phyloP scores from a whole-genome alignment of 148 eudicot genomes.

The Rheum nobile region DNA sequence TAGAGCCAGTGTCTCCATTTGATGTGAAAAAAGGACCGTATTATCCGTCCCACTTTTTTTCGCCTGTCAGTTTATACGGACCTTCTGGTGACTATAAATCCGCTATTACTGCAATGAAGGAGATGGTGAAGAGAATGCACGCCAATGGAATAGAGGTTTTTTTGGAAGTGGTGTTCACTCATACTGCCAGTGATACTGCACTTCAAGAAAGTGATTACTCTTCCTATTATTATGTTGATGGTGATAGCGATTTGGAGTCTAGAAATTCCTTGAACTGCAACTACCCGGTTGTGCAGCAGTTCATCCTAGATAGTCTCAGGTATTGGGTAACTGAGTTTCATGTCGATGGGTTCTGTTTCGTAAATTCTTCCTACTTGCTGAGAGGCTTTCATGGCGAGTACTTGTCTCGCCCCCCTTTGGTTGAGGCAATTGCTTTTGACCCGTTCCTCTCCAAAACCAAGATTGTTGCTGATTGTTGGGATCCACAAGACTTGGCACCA shows the following conservation, averaged over 20 bases:
- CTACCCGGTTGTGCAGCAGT: conserved; percentile 65
- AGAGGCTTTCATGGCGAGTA: conserved; percentile 66
- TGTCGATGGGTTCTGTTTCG: conserved; percentile 87
- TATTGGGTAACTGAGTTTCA: conserved; percentile 83
- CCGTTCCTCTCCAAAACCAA: conserved; percentile 76
- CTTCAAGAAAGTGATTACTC: conserved; percentile 44
- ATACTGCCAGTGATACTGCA: conserved; percentile 34
- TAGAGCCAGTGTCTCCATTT: conserved; percentile 66
- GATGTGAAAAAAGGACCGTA: conserved; percentile 63
- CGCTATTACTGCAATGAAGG: conserved; percentile 63
- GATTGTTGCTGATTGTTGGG: conserved; percentile 80
- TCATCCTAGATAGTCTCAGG: conserved; percentile 74
- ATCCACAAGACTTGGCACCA: conserved; percentile 32
- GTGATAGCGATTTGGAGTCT: conserved; percentile 16
- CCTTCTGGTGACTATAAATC: conserved; percentile 36
- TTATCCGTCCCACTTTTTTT: conserved; percentile 72
- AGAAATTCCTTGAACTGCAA: conserved; percentile 63
- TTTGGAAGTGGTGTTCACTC: conserved; percentile 86
- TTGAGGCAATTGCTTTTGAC: conserved; percentile 85
- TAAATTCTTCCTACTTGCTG: conserved; percentile 53
- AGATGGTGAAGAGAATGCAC: conserved; percentile 82
- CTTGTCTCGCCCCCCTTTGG: conserved; percentile 79
- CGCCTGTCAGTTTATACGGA: conserved; percentile 45
- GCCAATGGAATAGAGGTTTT: conserved; percentile 70
- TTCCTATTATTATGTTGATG: conserved; percentile 37